These are phyloP conservation scores for Grosmannia penicillata DNA, from an alignment of 2,329 filamentous ascomycete genomes.

Conservation along the genomic window DNA sequence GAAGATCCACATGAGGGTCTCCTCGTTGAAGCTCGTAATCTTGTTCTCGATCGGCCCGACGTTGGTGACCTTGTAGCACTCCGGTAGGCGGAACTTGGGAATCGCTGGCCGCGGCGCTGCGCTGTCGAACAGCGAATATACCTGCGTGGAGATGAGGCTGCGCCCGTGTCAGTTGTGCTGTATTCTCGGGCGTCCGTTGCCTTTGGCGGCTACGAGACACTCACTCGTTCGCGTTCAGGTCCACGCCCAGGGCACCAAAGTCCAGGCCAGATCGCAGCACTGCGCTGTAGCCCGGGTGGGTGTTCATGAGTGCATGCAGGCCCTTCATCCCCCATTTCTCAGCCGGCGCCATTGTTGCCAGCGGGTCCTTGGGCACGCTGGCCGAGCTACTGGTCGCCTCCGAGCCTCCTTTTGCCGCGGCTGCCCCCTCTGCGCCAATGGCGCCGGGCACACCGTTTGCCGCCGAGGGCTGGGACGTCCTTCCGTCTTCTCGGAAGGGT, in stretches of 20 bases:
- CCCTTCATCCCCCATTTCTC: slow-evolving; percentile 54
- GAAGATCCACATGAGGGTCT: slow-evolving; percentile 56
- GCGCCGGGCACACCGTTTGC: slow-evolving; percentile 17
- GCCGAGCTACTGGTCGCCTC: slow-evolving; percentile 25
- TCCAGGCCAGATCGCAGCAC: slow-evolving; percentile 46
- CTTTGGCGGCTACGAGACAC: background rate
- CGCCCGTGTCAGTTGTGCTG: background rate
- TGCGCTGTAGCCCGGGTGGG: slow-evolving; percentile 46
- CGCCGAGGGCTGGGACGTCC: background rate
- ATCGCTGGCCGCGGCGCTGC: slow-evolving; percentile 41
- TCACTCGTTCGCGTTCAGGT: slow-evolving; percentile 42
- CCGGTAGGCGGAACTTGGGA: slow-evolving; percentile 42
- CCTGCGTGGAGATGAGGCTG: slow-evolving; percentile 42
- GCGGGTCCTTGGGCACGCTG: slow-evolving; percentile 35
- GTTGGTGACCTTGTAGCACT: slow-evolving; percentile 54
- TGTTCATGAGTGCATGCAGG: slow-evolving; percentile 47
- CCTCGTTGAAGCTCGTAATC: slow-evolving; percentile 52
- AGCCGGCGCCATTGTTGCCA: slow-evolving; percentile 44
- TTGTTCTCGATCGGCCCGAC: slow-evolving; percentile 51
- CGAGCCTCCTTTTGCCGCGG: slow-evolving; percentile 18
- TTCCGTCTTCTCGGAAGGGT: slow-evolving; percentile 26
- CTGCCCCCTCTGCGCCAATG: slow-evolving; percentile 25
- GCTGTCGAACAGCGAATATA: slow-evolving; percentile 47
- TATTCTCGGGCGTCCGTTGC: background rate
- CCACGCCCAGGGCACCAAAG: slow-evolving; percentile 39